Evolutionary conservation across 1,284 basidiomycete species (phyloP).

Genomic region (Marasmius tenuissimus): DNA sequence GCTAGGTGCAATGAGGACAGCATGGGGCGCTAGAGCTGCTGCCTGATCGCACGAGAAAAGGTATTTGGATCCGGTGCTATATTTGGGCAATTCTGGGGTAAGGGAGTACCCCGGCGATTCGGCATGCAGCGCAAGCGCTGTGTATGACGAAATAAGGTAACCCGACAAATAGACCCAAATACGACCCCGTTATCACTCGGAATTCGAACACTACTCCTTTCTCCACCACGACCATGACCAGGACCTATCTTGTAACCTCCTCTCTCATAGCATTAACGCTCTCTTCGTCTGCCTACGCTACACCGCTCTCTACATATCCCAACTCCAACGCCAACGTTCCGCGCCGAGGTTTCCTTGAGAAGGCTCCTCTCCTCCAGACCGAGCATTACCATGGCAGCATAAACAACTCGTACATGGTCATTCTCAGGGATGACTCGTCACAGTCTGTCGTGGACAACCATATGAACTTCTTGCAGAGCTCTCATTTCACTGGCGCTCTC

Average conservation of each 20-base stretch:
- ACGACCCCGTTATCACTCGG: not conserved
- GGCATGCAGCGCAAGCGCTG: not conserved
- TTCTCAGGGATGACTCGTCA: conserved; percentile 74
- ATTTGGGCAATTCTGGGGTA: too few relatives aligned
- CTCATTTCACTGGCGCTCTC: conserved; percentile 54
- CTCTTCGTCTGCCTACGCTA: conserved; percentile 39
- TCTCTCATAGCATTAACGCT: conserved; percentile 44
- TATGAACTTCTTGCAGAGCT: conserved; percentile 66
- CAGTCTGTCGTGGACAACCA: conserved; percentile 66
- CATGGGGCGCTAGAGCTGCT: too few relatives aligned
- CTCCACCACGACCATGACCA: conserved; percentile 28
- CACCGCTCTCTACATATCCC: conserved; percentile 62
- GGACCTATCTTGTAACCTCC: conserved; percentile 35
- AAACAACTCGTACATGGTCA: conserved; percentile 89
- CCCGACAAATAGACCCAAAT: not conserved
- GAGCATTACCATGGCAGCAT: conserved; percentile 70
- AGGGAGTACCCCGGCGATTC: too few relatives aligned
- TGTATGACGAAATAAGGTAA: not conserved
- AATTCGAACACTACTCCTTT: not conserved
- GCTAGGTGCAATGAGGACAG: too few relatives aligned
- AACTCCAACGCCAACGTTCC: conserved; percentile 40
- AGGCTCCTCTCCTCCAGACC: conserved; percentile 57
- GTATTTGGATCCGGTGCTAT: too few relatives aligned
- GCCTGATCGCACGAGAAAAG: too few relatives aligned
- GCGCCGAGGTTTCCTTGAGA: conserved; percentile 41